Base-by-base conservation (phyloP, 768 basidiomycete species). In the Gymnopilus dilepis region DNA sequence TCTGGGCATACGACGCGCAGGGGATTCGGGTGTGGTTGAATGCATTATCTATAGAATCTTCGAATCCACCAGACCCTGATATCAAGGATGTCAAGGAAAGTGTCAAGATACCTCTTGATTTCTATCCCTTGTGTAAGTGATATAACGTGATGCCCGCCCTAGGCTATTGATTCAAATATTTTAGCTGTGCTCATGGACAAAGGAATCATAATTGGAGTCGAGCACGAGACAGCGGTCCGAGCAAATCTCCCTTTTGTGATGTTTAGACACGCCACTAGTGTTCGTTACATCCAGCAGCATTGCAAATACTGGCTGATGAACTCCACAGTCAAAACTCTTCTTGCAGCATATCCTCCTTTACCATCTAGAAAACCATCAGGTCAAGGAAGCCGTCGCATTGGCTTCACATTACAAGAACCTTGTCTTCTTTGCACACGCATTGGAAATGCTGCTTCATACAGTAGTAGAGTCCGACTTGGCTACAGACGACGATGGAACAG, bases 101-200 rank as follows among this genome's bases (percentile, higher is more conserved):
- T 71, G 91, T 99, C 37, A 94, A 88, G 58, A 93, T 99, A 37
- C 85, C 89, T 4, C 78, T 99, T 13, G 92, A 97, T 66, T 99
- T 99, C 71, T 99, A 99, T 71, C 97, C 97, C 0, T 74, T 99
- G 17, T 98, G 97, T 98, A 70, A 71, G 82, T 21, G 52, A n/a
- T n/a, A n/a, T n/a, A n/a, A n/a, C n/a, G n/a, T n/a, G n/a, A 24
- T 61, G 28, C 51, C 11, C 12, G 24, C 40, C 22, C 7, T 53
- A 17, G 40, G 52, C 19, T 24, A 51, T 12, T 38, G 12, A 33
- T 28, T 15, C 11, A 42, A n/a, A n/a, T n/a, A n/a, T 41, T 19
- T 33, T 67, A 99, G 97, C 97, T 59, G 95, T 95, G 6, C 83
- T 99, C 24, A 99, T 99, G 95, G 96, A 98, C 74, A 99, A 98